Percentiles rank a stretch among this genome's conserved stretches.
phyloP scores from a whole-genome alignment of 345 rosid genomes.

The Psidium friedrichsthalianum region DNA sequence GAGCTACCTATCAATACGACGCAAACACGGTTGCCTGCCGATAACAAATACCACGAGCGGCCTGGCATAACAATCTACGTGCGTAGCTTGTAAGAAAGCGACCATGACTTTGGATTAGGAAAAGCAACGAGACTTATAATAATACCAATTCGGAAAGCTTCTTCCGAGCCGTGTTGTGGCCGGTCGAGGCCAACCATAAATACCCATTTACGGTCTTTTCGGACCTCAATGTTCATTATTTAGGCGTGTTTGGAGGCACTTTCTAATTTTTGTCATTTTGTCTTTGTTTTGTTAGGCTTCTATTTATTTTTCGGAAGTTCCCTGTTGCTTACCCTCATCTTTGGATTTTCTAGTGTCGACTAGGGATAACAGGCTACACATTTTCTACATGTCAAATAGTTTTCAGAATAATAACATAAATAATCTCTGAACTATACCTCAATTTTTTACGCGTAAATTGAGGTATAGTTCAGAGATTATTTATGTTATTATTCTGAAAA shows the following conservation, averaged over 20 bases:
- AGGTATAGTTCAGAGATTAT: fast-evolving
- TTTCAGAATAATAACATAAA: no score
- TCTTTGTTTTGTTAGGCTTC: background rate
- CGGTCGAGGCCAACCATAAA: no score
- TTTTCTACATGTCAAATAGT: background rate
- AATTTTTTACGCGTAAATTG: no score
- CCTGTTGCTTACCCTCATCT: background rate
- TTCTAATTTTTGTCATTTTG: background rate
- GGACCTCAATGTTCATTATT: background rate
- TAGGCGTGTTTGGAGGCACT: background rate
- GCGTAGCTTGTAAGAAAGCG: background rate
- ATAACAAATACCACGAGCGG: background rate
- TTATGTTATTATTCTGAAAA: no score
- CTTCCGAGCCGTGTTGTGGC: background rate
- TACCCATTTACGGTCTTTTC: background rate
- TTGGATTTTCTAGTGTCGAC: background rate
- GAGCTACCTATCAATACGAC: background rate
- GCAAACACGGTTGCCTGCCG: background rate
- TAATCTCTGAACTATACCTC: fast-evolving
- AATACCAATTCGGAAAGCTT: background rate
- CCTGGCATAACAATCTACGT: no score
- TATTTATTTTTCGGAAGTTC: background rate
- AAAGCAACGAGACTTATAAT: background rate
- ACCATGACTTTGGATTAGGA: background rate
- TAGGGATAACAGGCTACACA: background rate